Conservation (phyloP, 768 basidiomycete species). For the Hygrophoropsis aurantiaca region DNA sequence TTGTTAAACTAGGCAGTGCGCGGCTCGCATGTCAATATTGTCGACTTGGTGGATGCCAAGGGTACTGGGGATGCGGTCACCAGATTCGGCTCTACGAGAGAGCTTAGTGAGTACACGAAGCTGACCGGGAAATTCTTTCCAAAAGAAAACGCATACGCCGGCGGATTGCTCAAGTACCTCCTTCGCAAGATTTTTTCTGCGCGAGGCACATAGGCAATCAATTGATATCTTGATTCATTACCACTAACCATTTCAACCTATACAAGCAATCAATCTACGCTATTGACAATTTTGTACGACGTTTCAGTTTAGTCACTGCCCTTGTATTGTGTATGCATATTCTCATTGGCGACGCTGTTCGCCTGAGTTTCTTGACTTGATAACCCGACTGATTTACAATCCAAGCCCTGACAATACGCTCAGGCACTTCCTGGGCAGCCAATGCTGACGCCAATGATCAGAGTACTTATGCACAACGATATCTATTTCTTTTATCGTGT, state of each 20-base stretch:
- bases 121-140: slow-evolving; percentile 23
- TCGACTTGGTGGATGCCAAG: slow-evolving; percentile 25
- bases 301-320: no score
- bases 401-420: slow-evolving; percentile 20
- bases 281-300: no score
- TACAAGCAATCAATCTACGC: no score
- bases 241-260: no score
- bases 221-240: no score
- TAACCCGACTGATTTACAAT: no score
- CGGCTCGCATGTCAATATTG: slow-evolving; percentile 29
- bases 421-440: slow-evolving; percentile 23
- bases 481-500: slow-evolving; percentile 30
- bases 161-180: slow-evolving; percentile 29
- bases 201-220: no score
- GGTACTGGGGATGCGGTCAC: slow-evolving; percentile 12
- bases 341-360: no score
- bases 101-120: slow-evolving; percentile 23
- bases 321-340: no score
- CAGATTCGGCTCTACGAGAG: slow-evolving; percentile 16
- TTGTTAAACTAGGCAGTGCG: slow-evolving; percentile 25
- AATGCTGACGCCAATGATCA: slow-evolving; percentile 36
- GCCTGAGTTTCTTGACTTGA: no score
- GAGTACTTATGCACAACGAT: slow-evolving; percentile 35
- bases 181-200: slow-evolving; percentile 18
- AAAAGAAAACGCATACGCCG: slow-evolving; percentile 21